A percentile compares a stretch with the other conserved stretches of the same genome.
Evolutionary conservation across 306 rosid species (phyloP).

Genomic region (Quercus robur): DNA sequence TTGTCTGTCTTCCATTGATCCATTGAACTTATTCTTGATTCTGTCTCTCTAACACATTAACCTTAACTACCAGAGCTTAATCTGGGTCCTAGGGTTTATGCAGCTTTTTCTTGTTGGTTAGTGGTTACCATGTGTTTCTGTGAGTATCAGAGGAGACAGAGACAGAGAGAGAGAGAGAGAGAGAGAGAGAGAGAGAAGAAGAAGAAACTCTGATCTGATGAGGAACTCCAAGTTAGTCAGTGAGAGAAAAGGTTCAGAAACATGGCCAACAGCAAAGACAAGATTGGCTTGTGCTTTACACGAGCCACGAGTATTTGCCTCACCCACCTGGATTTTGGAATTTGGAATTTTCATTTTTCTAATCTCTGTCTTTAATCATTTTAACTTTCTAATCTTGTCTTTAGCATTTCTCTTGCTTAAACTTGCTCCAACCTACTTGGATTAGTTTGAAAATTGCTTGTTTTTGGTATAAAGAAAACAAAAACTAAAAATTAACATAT

Average conservation of each 20-base stretch:
- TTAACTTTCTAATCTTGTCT: too few relatives aligned
- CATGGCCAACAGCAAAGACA: neutral
- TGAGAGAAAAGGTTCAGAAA: neutral
- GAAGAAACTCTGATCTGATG: neutral
- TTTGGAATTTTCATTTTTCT: neutral
- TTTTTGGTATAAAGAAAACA: too few relatives aligned
- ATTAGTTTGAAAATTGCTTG: too few relatives aligned
- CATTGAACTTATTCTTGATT: conserved; percentile 15
- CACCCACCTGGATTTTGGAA: neutral
- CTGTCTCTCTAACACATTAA: neutral
- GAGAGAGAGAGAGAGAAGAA: neutral
- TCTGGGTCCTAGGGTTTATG: neutral
- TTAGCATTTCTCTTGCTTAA: too few relatives aligned
- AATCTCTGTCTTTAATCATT: neutral
- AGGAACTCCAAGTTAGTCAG: neutral
- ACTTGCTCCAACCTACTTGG: too few relatives aligned
- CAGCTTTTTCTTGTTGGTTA: neutral
- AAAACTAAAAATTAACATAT: too few relatives aligned
- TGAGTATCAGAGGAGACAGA: neutral
- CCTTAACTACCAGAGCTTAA: neutral
- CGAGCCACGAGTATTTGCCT: neutral
- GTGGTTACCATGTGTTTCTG: neutral
- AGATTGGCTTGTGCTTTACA: neutral
- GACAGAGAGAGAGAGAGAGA: too few relatives aligned
- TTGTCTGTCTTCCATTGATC: conserved; percentile 49